Evolutionary conservation across 129 eudicot genomes (phyloP), one percentile per base, ranked within the genome.

Genomic region (Lactuca saligna): DNA sequence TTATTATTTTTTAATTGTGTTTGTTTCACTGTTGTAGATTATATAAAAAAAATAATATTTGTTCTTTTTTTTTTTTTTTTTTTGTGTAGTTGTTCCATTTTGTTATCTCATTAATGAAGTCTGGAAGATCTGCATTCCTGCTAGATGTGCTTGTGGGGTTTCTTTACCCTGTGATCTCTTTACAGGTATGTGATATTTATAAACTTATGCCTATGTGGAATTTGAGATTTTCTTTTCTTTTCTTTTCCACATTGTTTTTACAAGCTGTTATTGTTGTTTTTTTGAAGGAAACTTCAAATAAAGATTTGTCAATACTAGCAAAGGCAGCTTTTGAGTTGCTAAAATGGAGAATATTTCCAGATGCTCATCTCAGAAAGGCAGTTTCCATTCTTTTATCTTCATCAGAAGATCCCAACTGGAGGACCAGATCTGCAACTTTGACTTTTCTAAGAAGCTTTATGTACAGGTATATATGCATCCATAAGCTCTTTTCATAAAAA

Each of bases 311-410:
- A 38, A 94, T 82, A 25, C 77, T 94, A 79, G 99, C 99, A 38
- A 94, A 90, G 84, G 97, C 91, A 44, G 90, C 97, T 68, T 94
- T 94, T 79, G 99, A 89, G 78, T 80, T 94, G 71, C 82, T 90
- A 17, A 94, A 94, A 70, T 94, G 99, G 99, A 87, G 83, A 75
- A 82, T 94, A 73, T 74, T 78, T 35, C 50, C 74, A 16, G 87
- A 74, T 35, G 81, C 88, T 54, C 83, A 90, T 87, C 89, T 89
- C 44, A 82, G 77, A 67, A 90, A 81, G 68, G 87, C 87, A 46
- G 89, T 94, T 49, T 75, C 91, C 6, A 76, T 83, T 44, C 77
- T 90, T 69, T 77, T 89, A 70, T 80, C 84, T 60, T 87, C 90
- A 71, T 94, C 96, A 54, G 78, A 72, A 71, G 99, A 94, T 83